Conservation (phyloP, 2,329 filamentous ascomycete genomes). For the Ophiostoma sp. region DNA sequence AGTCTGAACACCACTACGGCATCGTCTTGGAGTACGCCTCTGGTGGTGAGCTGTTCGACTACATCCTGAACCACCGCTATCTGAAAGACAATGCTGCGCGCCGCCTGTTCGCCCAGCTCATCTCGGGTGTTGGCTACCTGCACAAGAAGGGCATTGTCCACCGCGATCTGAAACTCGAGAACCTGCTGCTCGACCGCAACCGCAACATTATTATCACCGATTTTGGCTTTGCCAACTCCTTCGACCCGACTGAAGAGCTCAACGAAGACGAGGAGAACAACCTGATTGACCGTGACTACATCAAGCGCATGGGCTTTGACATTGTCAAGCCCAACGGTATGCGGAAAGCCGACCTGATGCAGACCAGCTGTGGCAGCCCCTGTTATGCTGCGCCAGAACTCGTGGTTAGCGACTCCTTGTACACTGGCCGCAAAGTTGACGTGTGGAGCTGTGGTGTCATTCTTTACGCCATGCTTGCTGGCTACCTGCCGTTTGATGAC, state of each 20-base stretch:
- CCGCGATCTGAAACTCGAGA: slow-evolving; percentile 93
- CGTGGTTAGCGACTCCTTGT: slow-evolving; percentile 93
- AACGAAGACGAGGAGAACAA: slow-evolving; percentile 85
- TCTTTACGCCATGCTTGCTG: slow-evolving; percentile 96
- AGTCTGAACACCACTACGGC: slow-evolving; percentile 93
- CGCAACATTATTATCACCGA: slow-evolving; percentile 99
- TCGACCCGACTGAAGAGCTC: slow-evolving; percentile 82
- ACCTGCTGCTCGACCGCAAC: slow-evolving; percentile 88
- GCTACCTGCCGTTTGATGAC: slow-evolving; percentile 95
- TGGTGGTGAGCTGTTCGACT: slow-evolving; percentile 94
- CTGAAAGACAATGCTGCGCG: slow-evolving; percentile 89
- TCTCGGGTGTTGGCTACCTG: slow-evolving; percentile 93
- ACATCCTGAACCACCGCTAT: slow-evolving; percentile 94
- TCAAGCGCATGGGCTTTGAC: slow-evolving; percentile 82
- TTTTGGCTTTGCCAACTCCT: slow-evolving; percentile 98
- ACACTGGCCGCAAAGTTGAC: slow-evolving; percentile 95
- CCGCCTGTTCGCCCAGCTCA: slow-evolving; percentile 86
- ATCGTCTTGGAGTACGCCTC: slow-evolving; percentile 98
- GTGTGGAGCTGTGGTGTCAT: slow-evolving; percentile 99
- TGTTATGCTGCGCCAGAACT: slow-evolving; percentile 96
- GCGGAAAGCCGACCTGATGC: slow-evolving; percentile 91
- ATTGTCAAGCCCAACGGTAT: slow-evolving; percentile 67
- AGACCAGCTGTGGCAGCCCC: slow-evolving; percentile 95
- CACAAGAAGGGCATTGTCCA: slow-evolving; percentile 99
- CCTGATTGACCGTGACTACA: slow-evolving; percentile 77